Conservation (phyloP, 345 rosid genomes). For the Linum lewisii region DNA sequence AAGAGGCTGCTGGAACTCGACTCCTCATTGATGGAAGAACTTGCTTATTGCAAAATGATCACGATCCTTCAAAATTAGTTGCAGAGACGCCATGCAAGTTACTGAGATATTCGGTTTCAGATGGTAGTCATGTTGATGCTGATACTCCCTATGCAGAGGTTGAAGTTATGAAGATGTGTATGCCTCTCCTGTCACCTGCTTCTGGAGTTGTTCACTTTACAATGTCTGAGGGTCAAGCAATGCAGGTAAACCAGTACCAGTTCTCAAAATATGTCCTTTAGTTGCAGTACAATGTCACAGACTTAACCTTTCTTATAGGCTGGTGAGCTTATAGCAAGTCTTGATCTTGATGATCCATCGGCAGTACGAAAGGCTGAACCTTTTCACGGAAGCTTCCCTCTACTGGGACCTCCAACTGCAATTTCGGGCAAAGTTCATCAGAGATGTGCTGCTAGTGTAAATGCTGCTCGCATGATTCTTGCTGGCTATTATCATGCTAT, state of each 20-base stretch:
- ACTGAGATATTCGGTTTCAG: slow-evolving; percentile 79
- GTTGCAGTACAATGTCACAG: slow-evolving; percentile 10
- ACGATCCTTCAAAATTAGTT: slow-evolving; percentile 92
- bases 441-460: slow-evolving; percentile 91
- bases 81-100: slow-evolving; percentile 99
- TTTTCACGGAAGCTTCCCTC: slow-evolving; percentile 84
- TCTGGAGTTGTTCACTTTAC: slow-evolving; percentile 72
- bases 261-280: background rate
- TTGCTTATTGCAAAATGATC: slow-evolving; percentile 98
- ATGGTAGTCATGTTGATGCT: slow-evolving; percentile 86
- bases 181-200: slow-evolving; percentile 99
- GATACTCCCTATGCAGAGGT: slow-evolving; percentile 96
- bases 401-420: slow-evolving; percentile 88
- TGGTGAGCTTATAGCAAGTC: slow-evolving; percentile 96
- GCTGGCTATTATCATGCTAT: slow-evolving; percentile 93
- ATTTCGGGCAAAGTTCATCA: slow-evolving; percentile 96
- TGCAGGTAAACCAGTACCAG: slow-evolving; percentile 62
- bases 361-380: slow-evolving; percentile 99
- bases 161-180: slow-evolving; percentile 99
- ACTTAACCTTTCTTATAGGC: slow-evolving; percentile 41
- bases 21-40: slow-evolving; percentile 99
- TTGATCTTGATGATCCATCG: slow-evolving; percentile 96
- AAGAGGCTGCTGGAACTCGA: slow-evolving; percentile 99
- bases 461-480: slow-evolving; percentile 95
- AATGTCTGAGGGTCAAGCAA: slow-evolving; percentile 98